Base-by-base conservation (phyloP, 768 basidiomycete genomes). In the Hortiboletus campestris region DNA sequence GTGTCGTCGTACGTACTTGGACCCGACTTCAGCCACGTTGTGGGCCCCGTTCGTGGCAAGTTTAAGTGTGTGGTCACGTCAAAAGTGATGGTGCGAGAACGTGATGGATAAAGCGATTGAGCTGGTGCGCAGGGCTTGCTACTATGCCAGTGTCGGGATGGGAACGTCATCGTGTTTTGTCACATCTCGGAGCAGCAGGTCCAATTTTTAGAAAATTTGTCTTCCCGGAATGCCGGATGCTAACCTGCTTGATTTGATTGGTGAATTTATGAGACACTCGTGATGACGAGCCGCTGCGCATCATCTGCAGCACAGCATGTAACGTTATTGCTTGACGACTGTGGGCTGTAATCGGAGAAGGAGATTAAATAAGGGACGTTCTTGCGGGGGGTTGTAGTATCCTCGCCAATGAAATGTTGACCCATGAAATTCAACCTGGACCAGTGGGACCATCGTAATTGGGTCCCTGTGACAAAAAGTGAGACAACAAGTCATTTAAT, bases 1-100 rank as follows among this genome's bases (percentile, higher is more conserved):
- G 12, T 11, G 6, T n/a, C 6, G 6, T 38, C 28, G 50, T 59
- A 59, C 46, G 49, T 49, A 59, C 58, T 36, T 16, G 20, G 32
- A 34, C 20, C 40, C 42, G 28, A 11, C 25, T 32, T 36, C 41
- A 52, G 34, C 49, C 40, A 34, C 25, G 47, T 51, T 2, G 34
- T n/a, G 25, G 38, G 41, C 22, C 4, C 13, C 20, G 25, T 34
- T 39, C 19, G 44, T n/a, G 45, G 17, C 17, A 13, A n/a, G 55
- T 42, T 28, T 43, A 47, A 19, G 6, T 28, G n/a, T 28, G 22
- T 8, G n/a, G 14, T 29, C 25, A 25, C 25, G 25, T 25, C 25
- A 25, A 25, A 25, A 25, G 25, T 25, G 25, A 25, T 5, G 17
- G 31, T 32, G 20, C 31, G 20, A 49, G 38, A 32, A 44, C 22